Evolutionary conservation across 163 green algal species (phyloP).

Genomic region (Prototheca stagnorum): DNA sequence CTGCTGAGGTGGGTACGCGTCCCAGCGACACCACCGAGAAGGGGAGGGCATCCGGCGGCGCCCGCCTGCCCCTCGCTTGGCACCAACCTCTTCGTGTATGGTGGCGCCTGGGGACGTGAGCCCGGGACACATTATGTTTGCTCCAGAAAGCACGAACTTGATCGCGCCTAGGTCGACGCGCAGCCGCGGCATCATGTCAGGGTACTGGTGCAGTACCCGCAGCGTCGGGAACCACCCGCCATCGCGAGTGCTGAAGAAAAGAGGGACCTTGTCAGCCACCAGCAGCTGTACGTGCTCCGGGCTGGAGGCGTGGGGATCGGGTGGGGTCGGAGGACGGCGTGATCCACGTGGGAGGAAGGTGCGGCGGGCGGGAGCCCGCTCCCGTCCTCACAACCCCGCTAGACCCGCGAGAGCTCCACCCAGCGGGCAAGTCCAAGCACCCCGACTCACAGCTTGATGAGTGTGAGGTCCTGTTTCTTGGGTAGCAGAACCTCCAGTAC

Average conservation of each 20-base stretch:
- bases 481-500: constrained; percentile 84
- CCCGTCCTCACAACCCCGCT: too few species aligned
- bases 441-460: constrained; percentile 68
- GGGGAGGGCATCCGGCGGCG: too few species aligned
- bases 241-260: constrained; percentile 88
- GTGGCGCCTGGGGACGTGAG: constrained; percentile 82
- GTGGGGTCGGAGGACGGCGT: too few species aligned
- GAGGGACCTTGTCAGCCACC: constrained; percentile 57
- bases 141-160: constrained; percentile 94
- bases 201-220: constrained; percentile 71
- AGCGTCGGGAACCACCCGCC: constrained; percentile 89
- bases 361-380: too few species aligned
- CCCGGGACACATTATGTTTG: constrained; percentile 98
- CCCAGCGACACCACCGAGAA: too few species aligned
- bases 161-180: constrained; percentile 78
- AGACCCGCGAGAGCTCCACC: too few species aligned
- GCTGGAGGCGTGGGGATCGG: too few species aligned
- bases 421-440: too few species aligned
- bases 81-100: constrained; percentile 85
- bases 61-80: too few species aligned
- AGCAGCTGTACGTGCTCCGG: constrained; percentile 69
- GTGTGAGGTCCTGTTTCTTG: constrained; percentile 78
- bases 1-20: too few species aligned
- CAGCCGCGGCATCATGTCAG: constrained; percentile 49
- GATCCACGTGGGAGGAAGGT: too few species aligned